phyloP scores from a whole-genome alignment of 805 yeast species.

The Ogataea degrootiae region DNA sequence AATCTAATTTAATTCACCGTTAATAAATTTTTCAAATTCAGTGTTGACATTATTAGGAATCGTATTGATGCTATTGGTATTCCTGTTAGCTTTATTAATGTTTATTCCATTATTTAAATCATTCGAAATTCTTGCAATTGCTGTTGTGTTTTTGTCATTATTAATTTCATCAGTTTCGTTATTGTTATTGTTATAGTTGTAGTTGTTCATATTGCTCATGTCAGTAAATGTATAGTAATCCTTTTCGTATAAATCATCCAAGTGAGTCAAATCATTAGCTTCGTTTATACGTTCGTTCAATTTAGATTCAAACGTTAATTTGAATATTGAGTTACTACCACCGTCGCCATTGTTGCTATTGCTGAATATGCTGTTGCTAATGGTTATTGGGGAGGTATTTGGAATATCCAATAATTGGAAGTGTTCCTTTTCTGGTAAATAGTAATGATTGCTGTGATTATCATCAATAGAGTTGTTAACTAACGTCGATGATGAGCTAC shows the following conservation, averaged over 20 bases:
- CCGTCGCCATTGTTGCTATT: background rate
- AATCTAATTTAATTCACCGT: constrained; percentile 11
- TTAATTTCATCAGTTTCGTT: too few relatives aligned
- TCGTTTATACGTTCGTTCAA: background rate
- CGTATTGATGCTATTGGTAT: too few relatives aligned
- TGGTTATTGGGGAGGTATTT: background rate
- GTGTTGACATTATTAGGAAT: constrained; percentile 17
- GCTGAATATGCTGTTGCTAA: background rate
- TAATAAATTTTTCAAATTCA: constrained; percentile 28
- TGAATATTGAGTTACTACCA: too few relatives aligned
- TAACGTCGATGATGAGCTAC: constrained; percentile 2
- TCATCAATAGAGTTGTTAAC: too few relatives aligned
- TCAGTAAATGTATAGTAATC: constrained; percentile 20
- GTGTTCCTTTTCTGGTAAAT: background rate
- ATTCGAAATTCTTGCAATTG: too few relatives aligned
- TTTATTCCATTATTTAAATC: too few relatives aligned
- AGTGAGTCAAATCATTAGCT: background rate
- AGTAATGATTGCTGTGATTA: background rate
- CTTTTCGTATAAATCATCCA: constrained; percentile 2
- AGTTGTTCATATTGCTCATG: background rate
- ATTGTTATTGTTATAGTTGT: too few relatives aligned
- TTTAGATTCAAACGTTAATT: background rate
- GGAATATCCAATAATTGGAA: constrained; percentile 1
- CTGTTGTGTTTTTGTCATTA: too few relatives aligned
- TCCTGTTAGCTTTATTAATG: too few relatives aligned